phyloP scores from a whole-genome alignment of 768 basidiomycete species.

The Leccinum barrowsii region DNA sequence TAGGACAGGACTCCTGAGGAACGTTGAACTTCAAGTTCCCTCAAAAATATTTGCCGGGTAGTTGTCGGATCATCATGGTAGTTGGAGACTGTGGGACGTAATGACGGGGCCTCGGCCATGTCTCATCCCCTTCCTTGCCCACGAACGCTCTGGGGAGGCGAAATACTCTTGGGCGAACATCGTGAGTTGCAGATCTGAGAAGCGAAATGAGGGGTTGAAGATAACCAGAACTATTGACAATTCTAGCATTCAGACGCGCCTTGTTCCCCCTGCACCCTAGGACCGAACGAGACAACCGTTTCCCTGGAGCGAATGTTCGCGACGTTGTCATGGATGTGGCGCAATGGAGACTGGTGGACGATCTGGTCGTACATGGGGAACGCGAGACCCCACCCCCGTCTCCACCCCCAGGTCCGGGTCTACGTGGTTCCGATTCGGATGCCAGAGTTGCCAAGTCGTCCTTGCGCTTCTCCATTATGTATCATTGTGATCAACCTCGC shows the following conservation, averaged over 20 bases:
- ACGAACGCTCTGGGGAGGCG: neutral
- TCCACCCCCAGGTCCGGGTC: neutral
- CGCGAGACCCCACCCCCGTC: neutral
- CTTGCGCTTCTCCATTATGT: slow-evolving; percentile 51
- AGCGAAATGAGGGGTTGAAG: neutral
- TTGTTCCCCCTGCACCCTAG: neutral
- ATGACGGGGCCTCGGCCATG: neutral
- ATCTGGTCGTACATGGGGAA: neutral
- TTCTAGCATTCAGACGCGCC: neutral
- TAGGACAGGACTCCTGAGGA: slow-evolving; percentile 5
- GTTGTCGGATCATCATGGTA: neutral
- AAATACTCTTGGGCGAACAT: neutral
- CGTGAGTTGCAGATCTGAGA: slow-evolving; percentile 2
- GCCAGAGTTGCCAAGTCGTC: neutral
- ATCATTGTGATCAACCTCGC: slow-evolving; percentile 89
- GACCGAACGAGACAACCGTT: neutral
- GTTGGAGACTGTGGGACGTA: slow-evolving; percentile 4
- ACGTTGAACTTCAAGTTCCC: neutral
- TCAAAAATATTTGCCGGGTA: neutral
- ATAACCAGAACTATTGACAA: neutral
- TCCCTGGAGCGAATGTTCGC: neutral
- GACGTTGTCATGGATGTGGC: neutral
- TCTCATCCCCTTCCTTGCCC: neutral
- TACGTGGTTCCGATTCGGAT: neutral
- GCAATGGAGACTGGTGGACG: neutral